phyloP scores from a whole-genome alignment of 805 yeast species.

The Hanseniaspora guilliermondii region DNA sequence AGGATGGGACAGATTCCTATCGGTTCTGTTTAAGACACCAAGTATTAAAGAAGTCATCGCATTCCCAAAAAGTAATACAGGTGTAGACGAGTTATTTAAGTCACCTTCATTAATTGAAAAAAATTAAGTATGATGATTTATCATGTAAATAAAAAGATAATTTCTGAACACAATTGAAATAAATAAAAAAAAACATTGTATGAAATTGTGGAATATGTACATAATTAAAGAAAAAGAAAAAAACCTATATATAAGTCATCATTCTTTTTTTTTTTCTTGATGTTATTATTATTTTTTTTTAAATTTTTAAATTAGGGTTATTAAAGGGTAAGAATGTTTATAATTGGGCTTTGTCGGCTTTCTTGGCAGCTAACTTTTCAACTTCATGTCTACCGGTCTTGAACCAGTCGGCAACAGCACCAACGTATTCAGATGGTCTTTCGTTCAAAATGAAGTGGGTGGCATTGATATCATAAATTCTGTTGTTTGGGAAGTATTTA shows the following conservation, averaged over 20 bases:
- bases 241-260: background rate
- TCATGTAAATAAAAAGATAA: constrained; percentile 5
- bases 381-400: constrained; percentile 19
- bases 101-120: constrained; percentile 55
- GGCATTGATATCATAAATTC: constrained; percentile 21
- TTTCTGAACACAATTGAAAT: background rate
- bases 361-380: constrained; percentile 8
- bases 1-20: constrained; percentile 87
- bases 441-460: constrained; percentile 32
- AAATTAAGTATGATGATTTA: constrained; percentile 39
- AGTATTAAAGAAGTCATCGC: constrained; percentile 90
- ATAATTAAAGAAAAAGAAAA: background rate
- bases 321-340: background rate
- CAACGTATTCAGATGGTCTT: constrained; percentile 25
- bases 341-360: constrained; percentile 2
- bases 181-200: background rate
- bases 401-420: constrained; percentile 21
- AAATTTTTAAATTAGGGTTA: too few species aligned
- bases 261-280: background rate
- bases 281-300: background rate
- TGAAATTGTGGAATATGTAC: constrained; percentile 4
- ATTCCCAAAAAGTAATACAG: constrained; percentile 85
- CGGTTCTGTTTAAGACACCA: constrained; percentile 66
- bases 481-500: constrained; percentile 23
- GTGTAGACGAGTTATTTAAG: constrained; percentile 75